Base-by-base conservation (phyloP, 2,329 filamentous ascomycete genomes). In the Phialophora verrucosa region DNA sequence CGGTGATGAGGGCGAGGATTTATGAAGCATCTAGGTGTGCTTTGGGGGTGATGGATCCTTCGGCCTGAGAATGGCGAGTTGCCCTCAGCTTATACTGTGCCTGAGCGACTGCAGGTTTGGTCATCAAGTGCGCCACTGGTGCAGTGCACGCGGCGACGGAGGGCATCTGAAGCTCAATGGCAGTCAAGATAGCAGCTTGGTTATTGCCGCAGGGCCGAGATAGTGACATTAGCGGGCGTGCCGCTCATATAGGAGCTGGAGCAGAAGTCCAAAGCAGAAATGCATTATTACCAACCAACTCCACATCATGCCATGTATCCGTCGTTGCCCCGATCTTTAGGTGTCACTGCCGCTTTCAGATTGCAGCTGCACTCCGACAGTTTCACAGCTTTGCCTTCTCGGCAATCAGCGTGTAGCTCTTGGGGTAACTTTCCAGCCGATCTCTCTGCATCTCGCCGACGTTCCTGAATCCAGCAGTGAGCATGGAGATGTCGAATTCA, bases 401-500 rank as follows among this genome's bases (percentile, higher is more conserved):
- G 1, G 75, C 73, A 60, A 79, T 76, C 62, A 81, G 74, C 4
- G 75, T 73, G 53, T 80, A 78, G 3, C 76, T 77, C 68, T 76
- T 82, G 0, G 81, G 79, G 35, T 80, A 75, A 20, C 78, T 81
- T 59, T 83, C 80, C 69, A 78, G 62, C 64, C 56, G 53, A n/a
- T 84, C 79, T 23, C 31, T 63, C 32, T 50, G 62, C 63, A 89
- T 85, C 62, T 87, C 82, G 1, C 78, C 77, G 2, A 88, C 75
- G 47, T 78, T 81, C 56, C 83, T 82, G 67, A 83, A 85, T 0
- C 87, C 86, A 20, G 81, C 83, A 1, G 87, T 83, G 57, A 84
- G 85, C 82, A 89, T 84, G 64, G 87, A 66, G 51, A 88, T 88
- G 73, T 89, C 86, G 38, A 89, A 81, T 62, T 89, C 87, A 0